Conservation (phyloP, 2,329 filamentous ascomycete genomes). For the Arthrinium phaeospermum region DNA sequence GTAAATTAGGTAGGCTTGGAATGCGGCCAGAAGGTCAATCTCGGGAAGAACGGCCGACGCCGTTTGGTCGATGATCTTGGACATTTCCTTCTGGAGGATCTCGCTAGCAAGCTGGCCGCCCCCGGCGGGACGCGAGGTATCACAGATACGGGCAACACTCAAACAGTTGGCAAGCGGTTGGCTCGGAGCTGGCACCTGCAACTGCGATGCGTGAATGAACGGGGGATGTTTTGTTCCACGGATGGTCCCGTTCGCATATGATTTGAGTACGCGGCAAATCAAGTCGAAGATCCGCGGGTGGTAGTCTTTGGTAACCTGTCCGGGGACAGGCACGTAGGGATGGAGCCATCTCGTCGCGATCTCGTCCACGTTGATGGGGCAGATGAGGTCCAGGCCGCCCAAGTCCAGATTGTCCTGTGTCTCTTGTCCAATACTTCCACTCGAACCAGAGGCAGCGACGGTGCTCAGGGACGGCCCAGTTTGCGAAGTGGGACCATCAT, state of each 20-base stretch:
- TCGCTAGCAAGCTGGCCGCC: constrained; percentile 39
- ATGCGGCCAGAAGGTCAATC: constrained; percentile 46
- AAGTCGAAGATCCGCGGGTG: constrained; percentile 44
- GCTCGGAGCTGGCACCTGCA: constrained; percentile 29
- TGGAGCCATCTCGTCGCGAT: constrained; percentile 57
- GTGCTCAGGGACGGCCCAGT: neutral
- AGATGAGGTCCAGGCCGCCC: constrained; percentile 43
- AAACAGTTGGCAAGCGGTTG: constrained; percentile 48
- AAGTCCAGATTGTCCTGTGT: constrained; percentile 38
- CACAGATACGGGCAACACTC: constrained; percentile 47
- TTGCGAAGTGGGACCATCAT: neutral
- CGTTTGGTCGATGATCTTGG: constrained; percentile 39
- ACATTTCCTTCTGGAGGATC: constrained; percentile 50
- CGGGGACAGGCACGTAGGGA: constrained; percentile 50
- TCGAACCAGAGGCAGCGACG: neutral
- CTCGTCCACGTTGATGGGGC: constrained; percentile 52
- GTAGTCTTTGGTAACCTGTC: constrained; percentile 50
- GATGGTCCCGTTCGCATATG: constrained; percentile 46
- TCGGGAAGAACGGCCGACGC: constrained; percentile 33
- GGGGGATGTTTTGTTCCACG: constrained; percentile 43
- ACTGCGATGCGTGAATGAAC: constrained; percentile 50
- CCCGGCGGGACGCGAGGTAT: constrained; percentile 41
- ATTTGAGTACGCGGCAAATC: constrained; percentile 49
- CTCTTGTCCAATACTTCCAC: neutral
- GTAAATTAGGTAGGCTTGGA: constrained; percentile 62